phyloP scores from a whole-genome alignment of 2,329 filamentous ascomycete genomes.

The Xylariaceae sp. region DNA sequence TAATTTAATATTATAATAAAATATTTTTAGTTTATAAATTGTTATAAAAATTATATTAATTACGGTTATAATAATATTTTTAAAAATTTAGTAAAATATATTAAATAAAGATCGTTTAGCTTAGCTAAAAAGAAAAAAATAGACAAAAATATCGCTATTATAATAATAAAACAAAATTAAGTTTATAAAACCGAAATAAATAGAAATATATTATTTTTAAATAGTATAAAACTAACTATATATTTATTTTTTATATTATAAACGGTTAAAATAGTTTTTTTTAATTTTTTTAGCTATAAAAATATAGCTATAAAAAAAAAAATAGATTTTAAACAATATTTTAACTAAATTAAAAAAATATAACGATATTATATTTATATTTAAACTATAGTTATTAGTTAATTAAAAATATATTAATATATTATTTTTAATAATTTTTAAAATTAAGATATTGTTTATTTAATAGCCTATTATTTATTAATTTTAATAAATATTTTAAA shows the following conservation, averaged over 20 bases:
- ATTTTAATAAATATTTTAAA: too few species aligned
- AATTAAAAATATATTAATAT: too few species aligned
- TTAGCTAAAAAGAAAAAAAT: constrained; percentile 36
- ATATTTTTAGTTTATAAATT: constrained; percentile 20
- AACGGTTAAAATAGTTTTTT: constrained; percentile 10
- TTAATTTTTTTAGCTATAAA: constrained; percentile 39
- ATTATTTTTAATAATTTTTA: too few species aligned
- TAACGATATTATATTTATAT: too few species aligned
- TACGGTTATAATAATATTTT: constrained; percentile 7
- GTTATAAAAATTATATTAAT: constrained; percentile 10
- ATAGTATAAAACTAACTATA: constrained; percentile 30
- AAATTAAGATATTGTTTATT: too few species aligned
- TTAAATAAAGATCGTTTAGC: constrained; percentile 25
- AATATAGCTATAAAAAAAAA: constrained; percentile 35
- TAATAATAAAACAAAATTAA: constrained; percentile 30
- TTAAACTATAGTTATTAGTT: too few species aligned
- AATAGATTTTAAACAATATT: constrained; percentile 36
- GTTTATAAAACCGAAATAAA: constrained; percentile 32
- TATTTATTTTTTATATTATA: constrained; percentile 30
- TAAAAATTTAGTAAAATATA: constrained; percentile 7
- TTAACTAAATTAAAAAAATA: too few species aligned
- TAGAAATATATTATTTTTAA: constrained; percentile 33
- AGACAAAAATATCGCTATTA: constrained; percentile 25
- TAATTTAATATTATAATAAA: constrained; percentile 28
- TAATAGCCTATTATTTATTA: too few species aligned